These are phyloP conservation scores for Azolla pinnata DNA, from an alignment of 75 land plant genomes.

Conservation along the genomic window DNA sequence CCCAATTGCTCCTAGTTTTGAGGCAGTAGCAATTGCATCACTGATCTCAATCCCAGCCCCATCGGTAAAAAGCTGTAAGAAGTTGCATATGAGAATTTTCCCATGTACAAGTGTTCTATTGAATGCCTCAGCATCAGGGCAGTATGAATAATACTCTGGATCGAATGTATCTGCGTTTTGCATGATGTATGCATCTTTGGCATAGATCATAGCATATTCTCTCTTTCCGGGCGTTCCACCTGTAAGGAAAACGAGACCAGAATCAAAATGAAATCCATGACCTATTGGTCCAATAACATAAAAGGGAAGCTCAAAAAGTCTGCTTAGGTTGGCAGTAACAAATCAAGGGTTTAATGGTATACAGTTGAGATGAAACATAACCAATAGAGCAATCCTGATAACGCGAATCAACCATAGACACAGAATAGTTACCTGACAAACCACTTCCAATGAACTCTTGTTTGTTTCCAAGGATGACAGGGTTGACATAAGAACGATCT, in stretches of 20 bases:
- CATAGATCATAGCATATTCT: conserved; percentile 33
- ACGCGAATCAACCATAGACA: too few relatives aligned
- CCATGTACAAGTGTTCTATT: conserved; percentile 28
- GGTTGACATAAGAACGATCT: conserved; percentile 23
- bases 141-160: conserved; percentile 29
- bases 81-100: conserved; percentile 60
- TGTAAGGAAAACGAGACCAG: conserved; percentile 1
- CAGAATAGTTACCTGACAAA: conserved; percentile 20
- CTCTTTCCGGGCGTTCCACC: conserved; percentile 36
- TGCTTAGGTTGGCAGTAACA: not conserved
- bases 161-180: conserved; percentile 15
- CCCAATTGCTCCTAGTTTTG: conserved; percentile 43
- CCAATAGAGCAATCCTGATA: too few relatives aligned
- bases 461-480: conserved; percentile 16
- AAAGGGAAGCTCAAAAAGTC: too few relatives aligned
- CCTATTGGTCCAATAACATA: not conserved
- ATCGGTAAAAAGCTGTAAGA: conserved; percentile 26
- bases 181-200: conserved; percentile 36
- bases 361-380: not conserved
- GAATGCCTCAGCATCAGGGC: conserved; percentile 41
- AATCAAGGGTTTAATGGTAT: not conserved
- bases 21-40: conserved; percentile 30
- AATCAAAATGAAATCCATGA: not conserved
- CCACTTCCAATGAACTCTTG: conserved; percentile 17
- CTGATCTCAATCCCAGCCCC: conserved; percentile 23